These are phyloP conservation scores for Podospora appendiculata DNA, from an alignment of 495 filamentous ascomycete species.

Conservation along the genomic window DNA sequence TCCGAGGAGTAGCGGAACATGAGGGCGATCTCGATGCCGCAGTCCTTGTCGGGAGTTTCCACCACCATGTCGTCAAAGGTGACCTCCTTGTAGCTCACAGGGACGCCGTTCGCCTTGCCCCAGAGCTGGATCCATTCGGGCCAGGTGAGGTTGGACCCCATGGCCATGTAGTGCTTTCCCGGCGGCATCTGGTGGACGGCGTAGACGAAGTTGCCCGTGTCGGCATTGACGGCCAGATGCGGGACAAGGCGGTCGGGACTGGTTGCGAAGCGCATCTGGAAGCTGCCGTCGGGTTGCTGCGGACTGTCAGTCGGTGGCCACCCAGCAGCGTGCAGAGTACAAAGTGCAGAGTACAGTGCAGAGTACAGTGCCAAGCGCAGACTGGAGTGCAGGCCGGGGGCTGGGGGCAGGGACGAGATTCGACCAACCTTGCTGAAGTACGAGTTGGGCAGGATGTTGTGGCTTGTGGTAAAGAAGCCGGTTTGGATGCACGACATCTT, in stretches of 20 bases:
- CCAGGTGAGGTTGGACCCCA: slow-evolving; percentile 21
- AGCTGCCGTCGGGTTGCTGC: slow-evolving; percentile 23
- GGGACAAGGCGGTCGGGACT: slow-evolving; percentile 20
- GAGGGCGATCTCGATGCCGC: slow-evolving; percentile 26
- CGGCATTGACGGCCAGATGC: slow-evolving; percentile 31
- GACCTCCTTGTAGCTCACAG: slow-evolving; percentile 25
- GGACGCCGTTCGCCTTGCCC: slow-evolving; percentile 17
- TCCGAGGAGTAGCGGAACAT: slow-evolving; percentile 32
- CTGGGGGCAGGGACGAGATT: too few relatives aligned
- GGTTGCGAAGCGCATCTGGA: slow-evolving; percentile 33
- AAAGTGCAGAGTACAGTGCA: not conserved
- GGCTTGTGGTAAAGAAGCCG: slow-evolving; percentile 35
- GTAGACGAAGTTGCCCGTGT: slow-evolving; percentile 35
- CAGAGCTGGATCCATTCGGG: slow-evolving; percentile 28
- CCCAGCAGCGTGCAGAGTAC: not conserved
- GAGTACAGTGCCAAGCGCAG: too few relatives aligned
- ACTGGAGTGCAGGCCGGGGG: too few relatives aligned
- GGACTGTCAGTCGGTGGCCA: too few relatives aligned
- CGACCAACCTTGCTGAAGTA: slow-evolving; percentile 29
- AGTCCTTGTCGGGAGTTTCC: slow-evolving; percentile 19
- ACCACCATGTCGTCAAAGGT: slow-evolving; percentile 27
- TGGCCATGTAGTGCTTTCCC: slow-evolving; percentile 34
- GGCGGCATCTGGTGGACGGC: slow-evolving; percentile 35
- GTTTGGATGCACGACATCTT: slow-evolving; percentile 42
- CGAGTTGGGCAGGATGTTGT: slow-evolving; percentile 26